Evolutionary conservation across 306 rosid genomes (phyloP), one percentile per base, ranked within the genome.

Genomic region (Luffa acutangula): DNA sequence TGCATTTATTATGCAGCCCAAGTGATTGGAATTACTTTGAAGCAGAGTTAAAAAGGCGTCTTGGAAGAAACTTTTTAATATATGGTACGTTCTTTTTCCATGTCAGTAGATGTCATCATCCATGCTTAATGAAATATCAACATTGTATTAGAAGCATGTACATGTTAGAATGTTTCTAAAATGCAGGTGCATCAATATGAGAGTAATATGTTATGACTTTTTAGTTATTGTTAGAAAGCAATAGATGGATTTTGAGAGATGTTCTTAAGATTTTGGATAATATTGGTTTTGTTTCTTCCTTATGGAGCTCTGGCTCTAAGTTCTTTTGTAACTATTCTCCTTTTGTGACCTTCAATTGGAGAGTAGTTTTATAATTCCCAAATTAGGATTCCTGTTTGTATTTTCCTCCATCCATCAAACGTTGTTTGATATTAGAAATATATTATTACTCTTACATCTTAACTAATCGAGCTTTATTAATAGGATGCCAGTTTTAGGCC

Each of bases 1-100:
- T 42, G 45, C 51, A 17, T 53, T 43, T 81, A 78, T 81, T 87
- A 67, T 83, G 86, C 90, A 95, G 98, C 91, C 88, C 96, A 63
- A 89, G 87, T 79, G 98, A 95, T 78, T 95, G 98, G 98, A 89
- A 87, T 5, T 95, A 95, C 73, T 91, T 86, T 41, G 97, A 95
- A 87, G 91, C 91, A 20, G 97, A 95, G 85, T 82, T 92, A 81
- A 87, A 88, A 83, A 87, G 79, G 86, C 96, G 89, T 59, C 91
- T 92, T 6, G 98, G 97, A 71, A 90, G 85, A 86, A 90, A 91
- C 82, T 92, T 87, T 76, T 80, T 95, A 82, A 88, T 92, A n/a
- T 90, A 89, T 82, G 97, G 97, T 92, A 80, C 52, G 83, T 84
- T 73, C 60, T 62, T 79, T 34, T 54, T 46, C 31, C 20, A 31